Base-by-base conservation (phyloP, 805 yeast species). In the Wickerhamomyces ciferrii region DNA sequence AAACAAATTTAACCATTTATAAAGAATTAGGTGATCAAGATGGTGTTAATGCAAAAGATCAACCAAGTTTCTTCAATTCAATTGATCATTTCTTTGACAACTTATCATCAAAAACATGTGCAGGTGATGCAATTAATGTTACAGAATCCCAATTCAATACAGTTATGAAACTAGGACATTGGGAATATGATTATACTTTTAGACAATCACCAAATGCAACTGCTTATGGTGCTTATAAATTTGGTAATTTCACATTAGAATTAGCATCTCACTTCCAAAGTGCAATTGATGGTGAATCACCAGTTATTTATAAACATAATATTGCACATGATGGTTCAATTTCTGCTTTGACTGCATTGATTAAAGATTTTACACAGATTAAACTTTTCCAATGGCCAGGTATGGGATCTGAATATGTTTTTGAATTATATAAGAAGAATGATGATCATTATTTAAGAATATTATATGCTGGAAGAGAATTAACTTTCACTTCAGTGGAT, bases 31-130 rank as follows among this genome's bases (percentile, higher is more conserved):
- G 55, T 39, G 45, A 51, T 3, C 53, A 50, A 29, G 54, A 53
- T 41, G 59, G 60, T 20, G 48, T 58, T 23, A 56, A 53, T 39
- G 19, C 43, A 10, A 53, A 58, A 6, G 46, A 44, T 1, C 49
- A 51, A 17, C 46, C 59, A 36, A 51, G 55, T 10, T 58, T 58
- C 45, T 58, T 64, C 41, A 69, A 64, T 43, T 51, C 59, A 3
- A 62, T 67, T 43, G 76, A 71, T 47, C 76, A 71, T 51, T 69
- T 65, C 62, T 62, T 65, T 48, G 76, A 71, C 50, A 71, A 69
- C 48, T 56, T 70, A 46, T 67, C 70, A 14, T 62, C 68, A 35
- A 66, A 72, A 49, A 53, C 62, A 2, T 71, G 76, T 51, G 67
- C 69, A 44, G 64, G 63, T 24, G 63, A 70, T 29, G 59, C 67